Evolutionary conservation across 495 filamentous ascomycete species (phyloP).

Genomic region (Penicillium pancosmium): DNA sequence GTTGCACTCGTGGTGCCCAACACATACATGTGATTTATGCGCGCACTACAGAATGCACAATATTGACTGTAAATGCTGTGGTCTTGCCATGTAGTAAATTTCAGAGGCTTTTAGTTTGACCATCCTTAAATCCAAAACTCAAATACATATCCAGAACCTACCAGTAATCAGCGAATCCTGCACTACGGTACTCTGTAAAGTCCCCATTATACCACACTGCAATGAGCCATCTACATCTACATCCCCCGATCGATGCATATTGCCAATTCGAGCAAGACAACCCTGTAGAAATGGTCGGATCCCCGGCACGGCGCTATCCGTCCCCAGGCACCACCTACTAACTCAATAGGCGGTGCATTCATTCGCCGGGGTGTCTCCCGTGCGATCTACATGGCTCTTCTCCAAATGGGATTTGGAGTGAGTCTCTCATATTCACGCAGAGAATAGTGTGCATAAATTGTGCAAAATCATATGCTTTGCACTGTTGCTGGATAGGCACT

Average conservation of each 20-base stretch:
- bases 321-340: slow-evolving; percentile 8
- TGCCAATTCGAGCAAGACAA: slow-evolving; percentile 13
- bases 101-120: not conserved
- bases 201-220: not conserved
- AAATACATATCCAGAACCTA: too few species aligned
- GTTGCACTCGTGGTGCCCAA: not conserved
- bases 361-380: slow-evolving; percentile 9
- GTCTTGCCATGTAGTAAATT: not conserved
- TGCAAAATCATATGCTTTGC: not conserved
- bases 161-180: too few species aligned
- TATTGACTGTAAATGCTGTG: not conserved
- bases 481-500: not conserved
- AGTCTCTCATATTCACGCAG: not conserved
- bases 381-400: slow-evolving; percentile 11
- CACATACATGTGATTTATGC: not conserved
- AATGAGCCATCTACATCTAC: not conserved
- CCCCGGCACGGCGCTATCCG: slow-evolving; percentile 19
- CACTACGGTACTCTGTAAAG: too few species aligned
- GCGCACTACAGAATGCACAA: not conserved
- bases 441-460: slow-evolving; percentile 1
- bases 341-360: not conserved
- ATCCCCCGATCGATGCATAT: slow-evolving; percentile 13
- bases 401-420: not conserved
- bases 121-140: too few species aligned
- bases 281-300: slow-evolving; percentile 13